Evolutionary conservation across 2,329 filamentous ascomycete genomes (phyloP).

Genomic region (Penicillium frequentans): DNA sequence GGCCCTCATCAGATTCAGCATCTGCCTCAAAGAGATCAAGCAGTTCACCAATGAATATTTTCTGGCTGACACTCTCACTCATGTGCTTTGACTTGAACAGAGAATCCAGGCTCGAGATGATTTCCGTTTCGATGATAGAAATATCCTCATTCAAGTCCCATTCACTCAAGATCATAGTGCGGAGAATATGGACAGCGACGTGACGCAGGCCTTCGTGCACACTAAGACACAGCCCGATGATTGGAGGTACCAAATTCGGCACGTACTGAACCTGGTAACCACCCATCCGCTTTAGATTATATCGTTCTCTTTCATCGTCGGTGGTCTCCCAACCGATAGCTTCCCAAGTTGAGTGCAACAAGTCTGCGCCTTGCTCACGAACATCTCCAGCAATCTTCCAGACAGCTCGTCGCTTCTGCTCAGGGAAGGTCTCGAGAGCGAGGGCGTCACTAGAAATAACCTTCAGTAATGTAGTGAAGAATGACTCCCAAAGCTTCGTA

Average conservation of each 20-base stretch:
- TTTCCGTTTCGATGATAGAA: constrained; percentile 87
- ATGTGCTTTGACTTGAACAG: constrained; percentile 87
- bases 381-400: constrained; percentile 99
- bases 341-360: constrained; percentile 85
- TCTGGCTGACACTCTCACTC: constrained; percentile 86
- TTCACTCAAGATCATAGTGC: constrained; percentile 98
- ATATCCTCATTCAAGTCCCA: constrained; percentile 95
- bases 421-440: constrained; percentile 91
- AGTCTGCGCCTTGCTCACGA: constrained; percentile 82
- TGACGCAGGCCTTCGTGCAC: constrained; percentile 87
- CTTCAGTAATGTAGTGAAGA: constrained; percentile 85
- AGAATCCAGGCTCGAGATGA: constrained; percentile 88
- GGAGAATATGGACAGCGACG: constrained; percentile 88
- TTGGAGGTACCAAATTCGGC: constrained; percentile 83
- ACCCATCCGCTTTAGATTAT: constrained; percentile 79
- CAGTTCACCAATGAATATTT: constrained; percentile 86
- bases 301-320: constrained; percentile 73
- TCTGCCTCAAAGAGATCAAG: constrained; percentile 76
- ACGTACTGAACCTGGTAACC: constrained; percentile 99
- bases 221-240: constrained; percentile 90
- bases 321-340: constrained; percentile 95
- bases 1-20: constrained; percentile 66
- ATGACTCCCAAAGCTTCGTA: constrained; percentile 89
- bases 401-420: constrained; percentile 92
- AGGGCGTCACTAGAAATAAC: constrained; percentile 86